phyloP scores from a whole-genome alignment of 129 eudicot genomes.

The carrot (Daucus carota) region DH1_v3.0 NC_030382.2:57743501-57744000 shows the following conservation, averaged over 20 bases:
- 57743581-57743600: slow-evolving; percentile 19
- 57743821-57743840: slow-evolving; percentile 5
- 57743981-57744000: slow-evolving; percentile 5
- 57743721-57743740: not conserved
- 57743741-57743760: not conserved
- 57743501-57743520: slow-evolving; percentile 20
- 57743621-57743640: not conserved
- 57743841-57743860: slow-evolving; percentile 14
- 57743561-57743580: slow-evolving; percentile 34
- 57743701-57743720: not conserved
- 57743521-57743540: slow-evolving; percentile 26
- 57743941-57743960: not conserved
- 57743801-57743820: slow-evolving; percentile 2
- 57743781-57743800: slow-evolving; percentile 9
- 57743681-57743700: not conserved
- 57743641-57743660: slow-evolving; percentile 7
- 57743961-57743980: slow-evolving; percentile 10
- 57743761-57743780: not conserved
- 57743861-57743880: slow-evolving; percentile 7
- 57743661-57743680: slow-evolving; percentile 2
- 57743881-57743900: not conserved
- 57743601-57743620: slow-evolving; percentile 8
- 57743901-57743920: not conserved
- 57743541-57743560: slow-evolving; percentile 16
- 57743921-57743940: slow-evolving; percentile 3